A percentile compares a stretch with the other conserved stretches of the same genome.
Evolutionary conservation across 495 filamentous ascomycete species (phyloP).

Genomic region (Durotheca rogersii): DNA sequence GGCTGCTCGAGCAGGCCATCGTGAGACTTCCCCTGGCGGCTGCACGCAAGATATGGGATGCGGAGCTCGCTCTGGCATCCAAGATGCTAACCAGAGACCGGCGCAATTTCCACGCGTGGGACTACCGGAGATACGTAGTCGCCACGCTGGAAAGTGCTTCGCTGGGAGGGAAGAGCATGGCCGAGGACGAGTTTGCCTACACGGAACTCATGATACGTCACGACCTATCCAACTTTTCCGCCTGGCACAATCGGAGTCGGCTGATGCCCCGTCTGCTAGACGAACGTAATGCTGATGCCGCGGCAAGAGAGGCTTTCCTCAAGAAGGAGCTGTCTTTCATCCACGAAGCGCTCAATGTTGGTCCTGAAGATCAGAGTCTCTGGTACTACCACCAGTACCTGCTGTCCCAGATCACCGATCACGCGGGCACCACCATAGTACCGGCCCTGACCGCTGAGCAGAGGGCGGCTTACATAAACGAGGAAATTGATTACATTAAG

Average conservation of each 20-base stretch:
- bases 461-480: constrained; percentile 62
- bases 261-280: constrained; percentile 74
- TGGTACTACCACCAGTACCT: constrained; percentile 83
- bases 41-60: constrained; percentile 72
- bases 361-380: constrained; percentile 86
- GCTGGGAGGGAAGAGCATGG: constrained; percentile 58
- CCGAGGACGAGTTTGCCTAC: constrained; percentile 81
- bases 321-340: constrained; percentile 76
- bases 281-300: constrained; percentile 63
- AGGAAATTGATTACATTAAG: constrained; percentile 66
- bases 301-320: constrained; percentile 64
- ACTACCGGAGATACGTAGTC: constrained; percentile 79
- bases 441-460: constrained; percentile 62
- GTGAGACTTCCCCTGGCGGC: constrained; percentile 53
- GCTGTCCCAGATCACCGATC: not conserved
- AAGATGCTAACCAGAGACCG: constrained; percentile 86
- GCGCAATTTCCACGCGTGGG: constrained; percentile 97
- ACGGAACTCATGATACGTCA: constrained; percentile 80
- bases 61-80: constrained; percentile 74
- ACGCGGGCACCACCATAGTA: constrained; percentile 49
- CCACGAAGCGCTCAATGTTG: constrained; percentile 73
- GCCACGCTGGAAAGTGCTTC: constrained; percentile 61
- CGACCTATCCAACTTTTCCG: constrained; percentile 92
- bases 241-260: constrained; percentile 88
- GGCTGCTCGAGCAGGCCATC: constrained; percentile 75